These are phyloP conservation scores for Trypanosoma mega DNA, from an alignment of 208 protist genomes.

Conservation along the genomic window DNA sequence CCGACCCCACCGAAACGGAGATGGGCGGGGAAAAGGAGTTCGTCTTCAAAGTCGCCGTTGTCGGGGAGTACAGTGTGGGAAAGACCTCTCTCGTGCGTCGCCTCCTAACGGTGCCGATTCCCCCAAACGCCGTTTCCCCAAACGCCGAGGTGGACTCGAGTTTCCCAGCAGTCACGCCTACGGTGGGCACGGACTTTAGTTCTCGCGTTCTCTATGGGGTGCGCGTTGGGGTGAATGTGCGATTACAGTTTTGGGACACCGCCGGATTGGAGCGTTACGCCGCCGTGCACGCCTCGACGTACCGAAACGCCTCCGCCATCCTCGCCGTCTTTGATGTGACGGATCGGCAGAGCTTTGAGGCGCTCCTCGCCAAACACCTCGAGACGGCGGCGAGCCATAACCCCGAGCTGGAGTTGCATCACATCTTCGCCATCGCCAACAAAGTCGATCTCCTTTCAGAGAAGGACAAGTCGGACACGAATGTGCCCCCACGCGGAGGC, in stretches of 20 bases:
- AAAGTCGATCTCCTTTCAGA: constrained; percentile 45
- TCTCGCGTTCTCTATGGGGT: constrained; percentile 35
- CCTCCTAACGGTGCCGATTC: constrained; percentile 22
- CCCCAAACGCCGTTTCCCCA: constrained; percentile 1
- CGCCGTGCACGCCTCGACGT: constrained; percentile 84
- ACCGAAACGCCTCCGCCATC: constrained; percentile 90
- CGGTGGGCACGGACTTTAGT: constrained; percentile 69
- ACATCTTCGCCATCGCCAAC: constrained; percentile 53
- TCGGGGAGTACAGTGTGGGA: constrained; percentile 58
- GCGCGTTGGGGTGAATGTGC: constrained; percentile 32
- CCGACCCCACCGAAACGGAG: constrained; percentile 48
- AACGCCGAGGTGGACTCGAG: neutral
- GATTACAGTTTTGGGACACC: constrained; percentile 79
- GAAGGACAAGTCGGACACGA: neutral
- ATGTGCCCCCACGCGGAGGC: constrained; percentile 2
- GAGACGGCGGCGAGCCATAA: constrained; percentile 28
- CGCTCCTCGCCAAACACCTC: constrained; percentile 39
- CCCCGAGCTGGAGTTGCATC: constrained; percentile 34
- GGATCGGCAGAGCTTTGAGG: constrained; percentile 83
- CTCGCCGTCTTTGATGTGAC: constrained; percentile 97
- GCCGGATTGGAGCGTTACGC: constrained; percentile 95
- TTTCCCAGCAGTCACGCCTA: constrained; percentile 30
- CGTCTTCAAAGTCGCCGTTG: constrained; percentile 50
- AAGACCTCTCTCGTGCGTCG: constrained; percentile 69
- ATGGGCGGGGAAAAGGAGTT: constrained; percentile 27